Evolutionary conservation across 768 basidiomycete genomes (phyloP).

Genomic region (Trametes punicea): DNA sequence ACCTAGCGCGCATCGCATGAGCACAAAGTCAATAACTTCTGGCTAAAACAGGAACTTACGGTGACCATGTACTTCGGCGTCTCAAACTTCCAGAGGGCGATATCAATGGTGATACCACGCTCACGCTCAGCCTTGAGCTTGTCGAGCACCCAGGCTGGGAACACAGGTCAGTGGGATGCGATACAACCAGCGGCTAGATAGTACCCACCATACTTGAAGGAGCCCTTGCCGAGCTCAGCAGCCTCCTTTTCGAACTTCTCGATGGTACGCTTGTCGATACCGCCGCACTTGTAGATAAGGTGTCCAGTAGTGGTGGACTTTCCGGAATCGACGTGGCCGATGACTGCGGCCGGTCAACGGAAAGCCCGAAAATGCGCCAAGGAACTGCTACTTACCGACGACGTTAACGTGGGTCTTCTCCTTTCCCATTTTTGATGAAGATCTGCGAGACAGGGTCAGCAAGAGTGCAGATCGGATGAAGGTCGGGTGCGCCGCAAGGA

Average conservation of each 20-base stretch:
- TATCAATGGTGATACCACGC: conserved; percentile 99
- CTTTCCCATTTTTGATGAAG: conserved; percentile 80
- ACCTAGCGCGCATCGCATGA: conserved; percentile 47
- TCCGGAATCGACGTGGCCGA: conserved; percentile 99
- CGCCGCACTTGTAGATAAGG: conserved; percentile 99
- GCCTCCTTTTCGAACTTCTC: conserved; percentile 99
- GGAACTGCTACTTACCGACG: conserved; percentile 65
- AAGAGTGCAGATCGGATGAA: not conserved
- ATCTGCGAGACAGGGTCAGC: conserved; percentile 40
- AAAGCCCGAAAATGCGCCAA: conserved; percentile 20
- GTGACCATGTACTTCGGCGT: conserved; percentile 95
- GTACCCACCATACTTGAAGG: conserved; percentile 90
- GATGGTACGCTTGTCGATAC: conserved; percentile 99
- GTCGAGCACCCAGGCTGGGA: conserved; percentile 97
- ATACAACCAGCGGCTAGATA: conserved; percentile 1
- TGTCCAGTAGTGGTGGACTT: conserved; percentile 99
- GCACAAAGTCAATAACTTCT: not conserved
- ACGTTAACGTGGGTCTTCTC: conserved; percentile 97
- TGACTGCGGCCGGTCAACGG: conserved; percentile 56
- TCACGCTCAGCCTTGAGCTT: conserved; percentile 99
- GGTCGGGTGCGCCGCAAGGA: conserved; percentile 33
- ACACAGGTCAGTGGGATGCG: conserved; percentile 24
- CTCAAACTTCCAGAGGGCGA: conserved; percentile 99
- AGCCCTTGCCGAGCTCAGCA: conserved; percentile 99
- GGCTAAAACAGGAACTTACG: conserved; percentile 43